Percentiles rank a stretch among this genome's conserved stretches.
Conservation (phyloP, 2,329 filamentous ascomycete genomes). For the Cladosporium cucumerinum region DNA sequence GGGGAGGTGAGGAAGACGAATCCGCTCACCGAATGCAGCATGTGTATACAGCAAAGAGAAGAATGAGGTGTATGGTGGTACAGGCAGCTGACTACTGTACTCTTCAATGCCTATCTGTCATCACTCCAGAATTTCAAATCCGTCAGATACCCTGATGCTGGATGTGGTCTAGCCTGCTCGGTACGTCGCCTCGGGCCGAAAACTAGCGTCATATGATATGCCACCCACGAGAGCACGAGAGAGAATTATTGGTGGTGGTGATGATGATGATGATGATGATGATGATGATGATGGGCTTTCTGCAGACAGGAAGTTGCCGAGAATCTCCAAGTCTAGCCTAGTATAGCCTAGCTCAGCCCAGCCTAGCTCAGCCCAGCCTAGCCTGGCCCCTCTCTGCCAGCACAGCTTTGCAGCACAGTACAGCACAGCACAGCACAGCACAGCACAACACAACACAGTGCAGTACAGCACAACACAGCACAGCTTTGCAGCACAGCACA, state of each 20-base stretch:
- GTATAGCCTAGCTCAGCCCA: no score
- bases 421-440: neutral
- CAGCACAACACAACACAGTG: no score
- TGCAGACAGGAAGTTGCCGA: neutral
- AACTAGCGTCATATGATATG: neutral
- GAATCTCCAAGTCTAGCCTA: no score
- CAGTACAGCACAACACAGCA: neutral
- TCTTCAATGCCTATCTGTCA: neutral
- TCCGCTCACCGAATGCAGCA: slow-evolving; percentile 20
- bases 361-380: no score
- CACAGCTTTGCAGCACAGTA: neutral
- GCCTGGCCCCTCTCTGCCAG: no score
- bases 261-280: no score
- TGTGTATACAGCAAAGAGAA: slow-evolving; percentile 14
- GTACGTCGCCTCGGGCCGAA: neutral
- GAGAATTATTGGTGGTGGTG: neutral
- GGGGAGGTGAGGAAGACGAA: slow-evolving; percentile 35
- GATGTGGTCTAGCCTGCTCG: neutral
- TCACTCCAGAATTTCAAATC: slow-evolving; percentile 11
- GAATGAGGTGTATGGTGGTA: neutral
- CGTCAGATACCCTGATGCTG: neutral
- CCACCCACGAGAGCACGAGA: neutral
- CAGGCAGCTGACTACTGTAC: neutral
- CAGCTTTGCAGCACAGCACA: neutral
- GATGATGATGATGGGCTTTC: neutral